Evolutionary conservation across 441 rosid species (phyloP).

Genomic region (Populus hybrid): DNA sequence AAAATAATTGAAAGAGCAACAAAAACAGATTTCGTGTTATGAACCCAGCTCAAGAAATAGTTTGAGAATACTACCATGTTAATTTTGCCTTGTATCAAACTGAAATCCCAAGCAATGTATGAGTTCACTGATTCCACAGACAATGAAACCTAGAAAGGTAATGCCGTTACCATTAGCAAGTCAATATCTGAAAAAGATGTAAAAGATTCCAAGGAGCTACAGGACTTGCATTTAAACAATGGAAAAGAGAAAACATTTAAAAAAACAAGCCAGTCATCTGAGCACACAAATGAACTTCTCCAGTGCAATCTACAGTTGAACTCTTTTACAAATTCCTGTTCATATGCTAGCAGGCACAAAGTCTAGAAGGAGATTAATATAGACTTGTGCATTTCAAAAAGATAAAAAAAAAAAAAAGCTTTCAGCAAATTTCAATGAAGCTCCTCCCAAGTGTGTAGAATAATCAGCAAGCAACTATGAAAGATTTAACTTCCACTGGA

Average conservation of each 20-base stretch:
- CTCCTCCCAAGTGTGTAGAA: background rate
- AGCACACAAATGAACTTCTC: background rate
- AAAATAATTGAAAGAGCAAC: too few species aligned
- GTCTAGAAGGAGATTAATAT: background rate
- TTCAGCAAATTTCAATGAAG: background rate
- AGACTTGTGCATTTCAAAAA: background rate
- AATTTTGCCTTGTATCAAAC: slow-evolving; percentile 76
- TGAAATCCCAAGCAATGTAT: slow-evolving; percentile 96
- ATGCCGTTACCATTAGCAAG: slow-evolving; percentile 5
- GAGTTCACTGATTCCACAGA: slow-evolving; percentile 85
- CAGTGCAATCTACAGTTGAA: slow-evolving; percentile 3
- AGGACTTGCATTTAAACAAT: background rate
- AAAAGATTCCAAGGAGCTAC: background rate
- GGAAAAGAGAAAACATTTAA: background rate
- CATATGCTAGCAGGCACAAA: background rate
- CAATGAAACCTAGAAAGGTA: slow-evolving; percentile 54
- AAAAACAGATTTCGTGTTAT: background rate
- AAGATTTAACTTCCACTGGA: background rate
- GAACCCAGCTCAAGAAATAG: slow-evolving; percentile 6
- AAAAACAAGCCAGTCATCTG: too few species aligned
- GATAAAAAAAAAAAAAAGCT: background rate
- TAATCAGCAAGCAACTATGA: background rate
- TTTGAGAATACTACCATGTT: slow-evolving; percentile 52
- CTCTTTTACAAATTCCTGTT: background rate
- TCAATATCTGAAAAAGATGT: background rate